Evolutionary conservation across 2,329 filamentous ascomycete species (phyloP).

Genomic region (Dactylellina cionopaga): DNA sequence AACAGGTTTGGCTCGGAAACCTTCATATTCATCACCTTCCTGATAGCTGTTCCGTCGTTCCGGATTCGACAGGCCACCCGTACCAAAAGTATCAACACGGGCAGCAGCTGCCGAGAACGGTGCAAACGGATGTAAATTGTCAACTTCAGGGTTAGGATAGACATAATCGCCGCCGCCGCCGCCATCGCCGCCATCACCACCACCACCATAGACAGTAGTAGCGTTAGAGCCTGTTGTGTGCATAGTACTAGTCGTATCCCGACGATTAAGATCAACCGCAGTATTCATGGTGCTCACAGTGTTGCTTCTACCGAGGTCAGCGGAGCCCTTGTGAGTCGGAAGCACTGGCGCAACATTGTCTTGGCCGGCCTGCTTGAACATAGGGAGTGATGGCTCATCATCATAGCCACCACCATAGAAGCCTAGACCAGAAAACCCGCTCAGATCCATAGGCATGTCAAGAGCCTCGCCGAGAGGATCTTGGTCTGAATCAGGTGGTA

Average conservation of each 20-base stretch:
- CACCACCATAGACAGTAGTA: constrained; percentile 1
- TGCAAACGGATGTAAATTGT: constrained; percentile 69
- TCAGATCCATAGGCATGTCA: constrained; percentile 51
- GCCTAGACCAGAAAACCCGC: constrained; percentile 47
- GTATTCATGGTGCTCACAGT: constrained; percentile 36
- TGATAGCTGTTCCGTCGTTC: constrained; percentile 43
- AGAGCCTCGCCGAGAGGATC: constrained; percentile 25
- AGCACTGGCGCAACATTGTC: constrained; percentile 52
- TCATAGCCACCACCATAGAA: constrained; percentile 51
- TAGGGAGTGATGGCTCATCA: constrained; percentile 30
- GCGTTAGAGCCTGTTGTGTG: constrained; percentile 19
- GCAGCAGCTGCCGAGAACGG: constrained; percentile 68
- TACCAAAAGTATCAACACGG: constrained; percentile 85
- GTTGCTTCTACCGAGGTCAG: constrained; percentile 33
- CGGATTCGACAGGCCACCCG: constrained; percentile 85
- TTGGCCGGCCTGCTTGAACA: constrained; percentile 39
- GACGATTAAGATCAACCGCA: constrained; percentile 22
- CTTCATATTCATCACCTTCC: constrained; percentile 52
- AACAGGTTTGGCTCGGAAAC: constrained; percentile 71
- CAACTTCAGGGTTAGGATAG: constrained; percentile 62
- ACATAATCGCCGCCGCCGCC: constrained; percentile 34
- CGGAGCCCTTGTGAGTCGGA: constrained; percentile 40
- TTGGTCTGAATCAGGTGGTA: constrained; percentile 43
- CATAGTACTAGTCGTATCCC: constrained; percentile 40
- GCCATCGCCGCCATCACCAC: too few relatives aligned